Evolutionary conservation across 345 rosid species (phyloP), one percentile per base, ranked within the genome.

Genomic region (Mallotus nudiflorus): DNA sequence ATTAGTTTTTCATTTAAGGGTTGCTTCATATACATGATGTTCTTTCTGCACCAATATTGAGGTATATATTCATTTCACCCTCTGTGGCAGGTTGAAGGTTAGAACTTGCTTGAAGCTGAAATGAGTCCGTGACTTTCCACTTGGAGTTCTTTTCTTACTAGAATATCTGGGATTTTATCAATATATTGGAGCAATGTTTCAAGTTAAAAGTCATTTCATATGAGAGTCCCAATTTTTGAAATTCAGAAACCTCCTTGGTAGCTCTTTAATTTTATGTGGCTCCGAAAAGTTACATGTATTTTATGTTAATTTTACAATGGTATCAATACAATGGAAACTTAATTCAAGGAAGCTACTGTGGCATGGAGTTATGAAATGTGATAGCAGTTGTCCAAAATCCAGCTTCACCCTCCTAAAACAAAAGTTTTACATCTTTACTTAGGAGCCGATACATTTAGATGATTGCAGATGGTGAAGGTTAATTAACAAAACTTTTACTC

Each of bases 21-120:
- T 19, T 59, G 40, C 40, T 57, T 29, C 22, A 25, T 20, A 37
- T 39, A 18, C 4, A 9, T n/a, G 62, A 42, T 44, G 24, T 16
- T 25, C 0, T 33, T 9, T 64, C 54, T 28, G 6, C 35, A 28
- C 44, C n/a, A 19, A 25, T 7, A 15, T 57, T 49, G 1, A 57
- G 39, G 6, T 19, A 25, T 64, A 63, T 53, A 50, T 11, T 39
- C 35, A 8, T 48, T 37, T 7, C 10, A 16, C 24, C 16, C 29
- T 69, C 1, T 61, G n/a, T 28, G 28, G 75, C 79, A 81, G 81
- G 76, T 69, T 68, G 84, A 78, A 45, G 75, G 79, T 12, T 78
- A 81, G 75, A 53, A n/a, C 3, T 16, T 33, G n/a, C n/a, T 5
- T 16, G 52, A 66, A 73, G 53, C 65, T 55, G 24, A 65, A 69